These are phyloP conservation scores for Sonneratia alba DNA, from an alignment of 345 rosid species.

Conservation along the genomic window DNA sequence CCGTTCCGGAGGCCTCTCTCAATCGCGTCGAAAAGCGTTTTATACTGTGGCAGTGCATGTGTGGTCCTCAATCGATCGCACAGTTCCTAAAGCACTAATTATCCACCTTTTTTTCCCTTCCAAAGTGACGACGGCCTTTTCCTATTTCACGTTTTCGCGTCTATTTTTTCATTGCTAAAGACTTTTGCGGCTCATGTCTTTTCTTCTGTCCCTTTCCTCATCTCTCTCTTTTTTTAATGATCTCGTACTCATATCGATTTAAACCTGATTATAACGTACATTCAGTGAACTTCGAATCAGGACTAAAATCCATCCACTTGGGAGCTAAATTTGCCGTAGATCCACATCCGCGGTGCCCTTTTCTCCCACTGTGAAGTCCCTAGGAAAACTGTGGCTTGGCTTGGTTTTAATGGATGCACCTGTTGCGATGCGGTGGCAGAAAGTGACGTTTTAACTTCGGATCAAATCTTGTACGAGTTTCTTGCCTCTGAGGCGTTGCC, in stretches of 20 bases:
- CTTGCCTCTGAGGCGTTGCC: conserved; percentile 1
- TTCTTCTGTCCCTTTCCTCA: conserved; percentile 8
- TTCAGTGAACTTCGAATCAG: background rate
- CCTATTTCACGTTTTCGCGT: conserved; percentile 8
- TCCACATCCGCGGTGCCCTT: background rate
- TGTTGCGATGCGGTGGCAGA: too few relatives aligned
- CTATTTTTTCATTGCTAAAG: conserved; percentile 14
- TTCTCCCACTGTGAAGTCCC: background rate
- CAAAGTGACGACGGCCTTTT: conserved; percentile 10
- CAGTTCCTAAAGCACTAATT: conserved; percentile 23
- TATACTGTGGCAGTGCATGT: conserved; percentile 10
- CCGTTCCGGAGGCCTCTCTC: background rate
- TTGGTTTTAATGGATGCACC: background rate
- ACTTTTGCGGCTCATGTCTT: conserved; percentile 7
- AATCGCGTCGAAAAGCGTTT: conserved; percentile 22
- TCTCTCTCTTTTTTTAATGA: background rate
- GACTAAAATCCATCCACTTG: background rate
- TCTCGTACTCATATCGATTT: background rate
- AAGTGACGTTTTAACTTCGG: background rate
- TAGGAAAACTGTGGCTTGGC: background rate
- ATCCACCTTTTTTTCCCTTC: conserved; percentile 10
- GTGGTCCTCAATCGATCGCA: conserved; percentile 13
- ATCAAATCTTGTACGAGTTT: background rate
- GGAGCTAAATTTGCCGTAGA: background rate
- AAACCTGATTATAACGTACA: background rate